Percentiles rank a stretch among this genome's conserved stretches.
These are phyloP conservation scores for Tricholoma saponaceum DNA, from an alignment of 768 basidiomycete genomes.

Conservation along the genomic window DNA sequence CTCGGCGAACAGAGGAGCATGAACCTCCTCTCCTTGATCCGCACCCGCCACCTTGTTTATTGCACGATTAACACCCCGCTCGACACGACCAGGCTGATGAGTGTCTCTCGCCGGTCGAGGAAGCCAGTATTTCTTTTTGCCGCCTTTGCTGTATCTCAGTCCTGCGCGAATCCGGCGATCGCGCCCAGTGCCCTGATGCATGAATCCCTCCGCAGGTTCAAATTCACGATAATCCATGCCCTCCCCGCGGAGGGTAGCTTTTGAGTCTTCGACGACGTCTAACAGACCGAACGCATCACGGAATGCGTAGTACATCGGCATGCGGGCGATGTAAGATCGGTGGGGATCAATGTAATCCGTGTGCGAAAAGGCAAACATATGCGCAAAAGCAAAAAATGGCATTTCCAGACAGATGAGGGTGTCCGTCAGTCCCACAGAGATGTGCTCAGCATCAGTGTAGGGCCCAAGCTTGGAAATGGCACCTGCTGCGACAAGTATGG, in stretches of 20 bases:
- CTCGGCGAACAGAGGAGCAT: slow-evolving; percentile 67
- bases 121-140: slow-evolving; percentile 93
- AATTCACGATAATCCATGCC: slow-evolving; percentile 96
- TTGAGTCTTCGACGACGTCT: slow-evolving; percentile 85
- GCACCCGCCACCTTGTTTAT: slow-evolving; percentile 37
- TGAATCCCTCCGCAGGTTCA: slow-evolving; percentile 90
- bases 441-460: slow-evolving; percentile 84
- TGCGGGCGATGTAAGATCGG: slow-evolving; percentile 71
- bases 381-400: slow-evolving; percentile 94
- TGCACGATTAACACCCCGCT: slow-evolving; percentile 38
- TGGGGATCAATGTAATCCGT: slow-evolving; percentile 72
- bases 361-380: slow-evolving; percentile 92
- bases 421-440: slow-evolving; percentile 88
- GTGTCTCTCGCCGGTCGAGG: slow-evolving; percentile 54
- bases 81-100: slow-evolving; percentile 33
- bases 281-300: slow-evolving; percentile 83
- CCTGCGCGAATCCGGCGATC: slow-evolving; percentile 89
- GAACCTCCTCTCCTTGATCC: slow-evolving; percentile 51
- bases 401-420: slow-evolving; percentile 94
- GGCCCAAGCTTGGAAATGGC: slow-evolving; percentile 78
- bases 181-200: slow-evolving; percentile 86
- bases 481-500: slow-evolving; percentile 81
- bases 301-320: slow-evolving; percentile 84
- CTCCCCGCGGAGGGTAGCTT: slow-evolving; percentile 76
- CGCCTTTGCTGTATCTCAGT: slow-evolving; percentile 87